Conservation (phyloP, 495 filamentous ascomycete species). For the Xylaria nigripes region DNA sequence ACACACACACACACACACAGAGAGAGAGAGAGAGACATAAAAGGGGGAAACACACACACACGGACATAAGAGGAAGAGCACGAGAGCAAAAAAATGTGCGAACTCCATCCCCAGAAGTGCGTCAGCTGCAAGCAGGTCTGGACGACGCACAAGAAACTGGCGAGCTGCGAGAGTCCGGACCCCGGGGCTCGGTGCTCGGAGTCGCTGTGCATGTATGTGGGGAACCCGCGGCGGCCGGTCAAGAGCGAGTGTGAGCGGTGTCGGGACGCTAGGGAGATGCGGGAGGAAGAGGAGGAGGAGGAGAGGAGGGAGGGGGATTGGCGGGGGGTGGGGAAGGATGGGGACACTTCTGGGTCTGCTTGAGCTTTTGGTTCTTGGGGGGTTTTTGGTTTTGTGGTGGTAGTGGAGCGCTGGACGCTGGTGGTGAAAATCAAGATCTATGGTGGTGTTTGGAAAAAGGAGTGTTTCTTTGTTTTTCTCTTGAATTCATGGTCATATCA, state of each 20-base stretch:
- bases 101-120: conserved; percentile 18
- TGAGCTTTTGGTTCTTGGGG: neutral
- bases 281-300: neutral
- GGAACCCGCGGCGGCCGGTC: conserved; percentile 8
- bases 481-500: neutral
- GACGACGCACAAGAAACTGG: conserved; percentile 13
- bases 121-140: conserved; percentile 12
- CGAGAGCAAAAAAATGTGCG: conserved; percentile 12
- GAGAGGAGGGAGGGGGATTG: neutral
- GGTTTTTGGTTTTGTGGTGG: neutral
- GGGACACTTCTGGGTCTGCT: neutral
- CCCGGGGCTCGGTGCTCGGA: conserved; percentile 8
- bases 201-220: conserved; percentile 18
- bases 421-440: neutral
- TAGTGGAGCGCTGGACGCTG: neutral
- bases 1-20: no score
- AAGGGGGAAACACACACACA: no score
- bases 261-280: conserved; percentile 6
- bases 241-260: conserved; percentile 14
- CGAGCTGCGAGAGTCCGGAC: conserved; percentile 17
- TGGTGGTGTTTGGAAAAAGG: neutral
- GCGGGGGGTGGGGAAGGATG: neutral
- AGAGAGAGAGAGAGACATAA: no score
- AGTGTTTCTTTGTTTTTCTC: no score
- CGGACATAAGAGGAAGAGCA: neutral